Evolutionary conservation across 2,329 filamentous ascomycete species (phyloP).

Genomic region (Claviceps fusiformis): DNA sequence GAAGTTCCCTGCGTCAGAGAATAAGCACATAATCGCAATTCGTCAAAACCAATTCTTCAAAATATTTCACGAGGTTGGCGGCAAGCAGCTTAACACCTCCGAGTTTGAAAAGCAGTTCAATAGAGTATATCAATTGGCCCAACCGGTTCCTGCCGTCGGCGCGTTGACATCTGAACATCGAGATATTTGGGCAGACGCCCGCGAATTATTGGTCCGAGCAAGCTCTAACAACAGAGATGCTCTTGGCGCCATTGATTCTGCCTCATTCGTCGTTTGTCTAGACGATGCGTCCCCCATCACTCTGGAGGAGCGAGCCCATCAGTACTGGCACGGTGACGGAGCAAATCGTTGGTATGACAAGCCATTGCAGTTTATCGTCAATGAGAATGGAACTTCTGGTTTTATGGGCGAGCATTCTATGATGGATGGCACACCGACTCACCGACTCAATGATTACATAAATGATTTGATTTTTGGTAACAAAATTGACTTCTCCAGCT

Average conservation of each 20-base stretch:
- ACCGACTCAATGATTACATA: slow-evolving; percentile 89
- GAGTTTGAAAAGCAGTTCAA: slow-evolving; percentile 87
- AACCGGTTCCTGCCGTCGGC: slow-evolving; percentile 63
- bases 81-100: slow-evolving; percentile 71
- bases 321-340: slow-evolving; percentile 98
- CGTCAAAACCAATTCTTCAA: slow-evolving; percentile 99
- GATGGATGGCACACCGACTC: slow-evolving; percentile 99
- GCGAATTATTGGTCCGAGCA: slow-evolving; percentile 60
- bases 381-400: slow-evolving; percentile 92
- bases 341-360: slow-evolving; percentile 97
- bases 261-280: slow-evolving; percentile 84
- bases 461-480: slow-evolving; percentile 88
- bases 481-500: slow-evolving; percentile 78
- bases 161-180: slow-evolving; percentile 83
- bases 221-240: slow-evolving; percentile 65
- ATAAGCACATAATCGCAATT: slow-evolving; percentile 80
- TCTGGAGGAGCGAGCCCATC: slow-evolving; percentile 83
- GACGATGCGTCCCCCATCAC: slow-evolving; percentile 87
- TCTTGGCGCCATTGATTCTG: slow-evolving; percentile 71
- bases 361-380: slow-evolving; percentile 93
- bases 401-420: slow-evolving; percentile 99
- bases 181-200: slow-evolving; percentile 81
- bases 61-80: slow-evolving; percentile 65
- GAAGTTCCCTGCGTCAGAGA: slow-evolving; percentile 60
- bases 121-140: slow-evolving; percentile 64